A percentile compares a stretch with the other conserved stretches of the same genome.
phyloP scores from a whole-genome alignment of 2,329 filamentous ascomycete species.

The Cordyceps farinosa region DNA sequence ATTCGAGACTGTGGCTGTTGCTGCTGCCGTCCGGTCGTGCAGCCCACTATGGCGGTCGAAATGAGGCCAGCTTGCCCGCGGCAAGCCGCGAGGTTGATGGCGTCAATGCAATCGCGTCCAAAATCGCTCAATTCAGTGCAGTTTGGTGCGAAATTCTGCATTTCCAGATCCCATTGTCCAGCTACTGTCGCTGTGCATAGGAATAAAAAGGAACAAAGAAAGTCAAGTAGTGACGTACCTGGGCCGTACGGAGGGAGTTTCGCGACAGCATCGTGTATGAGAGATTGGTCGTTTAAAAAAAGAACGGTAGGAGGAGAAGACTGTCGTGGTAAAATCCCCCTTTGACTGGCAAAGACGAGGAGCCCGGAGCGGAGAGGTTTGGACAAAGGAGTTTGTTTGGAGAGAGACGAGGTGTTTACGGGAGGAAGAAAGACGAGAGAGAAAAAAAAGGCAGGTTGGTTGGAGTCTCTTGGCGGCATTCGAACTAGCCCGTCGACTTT shows the following conservation, averaged over 20 bases:
- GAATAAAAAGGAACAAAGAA: background rate
- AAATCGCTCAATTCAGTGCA: background rate
- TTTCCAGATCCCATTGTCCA: background rate
- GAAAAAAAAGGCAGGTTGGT: conserved; percentile 18
- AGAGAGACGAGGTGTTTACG: conserved; percentile 17
- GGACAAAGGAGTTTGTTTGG: conserved; percentile 11
- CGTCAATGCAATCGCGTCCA: background rate
- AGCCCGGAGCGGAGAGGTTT: conserved; percentile 14
- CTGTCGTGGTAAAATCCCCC: conserved; percentile 12
- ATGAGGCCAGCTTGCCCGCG: conserved; percentile 6
- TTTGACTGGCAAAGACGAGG: conserved; percentile 12
- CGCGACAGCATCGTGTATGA: conserved; percentile 53
- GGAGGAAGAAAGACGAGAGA: conserved; percentile 15
- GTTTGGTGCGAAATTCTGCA: background rate
- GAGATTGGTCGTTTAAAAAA: conserved; percentile 20
- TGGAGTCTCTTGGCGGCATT: conserved; percentile 3
- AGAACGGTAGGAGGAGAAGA: background rate
- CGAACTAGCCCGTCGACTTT: conserved; percentile 6
- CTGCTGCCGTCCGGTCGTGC: background rate
- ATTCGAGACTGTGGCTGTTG: background rate
- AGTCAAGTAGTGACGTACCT: conserved; percentile 43
- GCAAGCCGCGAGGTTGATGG: background rate
- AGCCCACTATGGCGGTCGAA: background rate
- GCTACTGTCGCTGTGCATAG: background rate
- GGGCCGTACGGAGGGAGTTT: conserved; percentile 53